Base-by-base conservation (phyloP, 116 monocot species). In the Trichopus zeylanicus region DNA sequence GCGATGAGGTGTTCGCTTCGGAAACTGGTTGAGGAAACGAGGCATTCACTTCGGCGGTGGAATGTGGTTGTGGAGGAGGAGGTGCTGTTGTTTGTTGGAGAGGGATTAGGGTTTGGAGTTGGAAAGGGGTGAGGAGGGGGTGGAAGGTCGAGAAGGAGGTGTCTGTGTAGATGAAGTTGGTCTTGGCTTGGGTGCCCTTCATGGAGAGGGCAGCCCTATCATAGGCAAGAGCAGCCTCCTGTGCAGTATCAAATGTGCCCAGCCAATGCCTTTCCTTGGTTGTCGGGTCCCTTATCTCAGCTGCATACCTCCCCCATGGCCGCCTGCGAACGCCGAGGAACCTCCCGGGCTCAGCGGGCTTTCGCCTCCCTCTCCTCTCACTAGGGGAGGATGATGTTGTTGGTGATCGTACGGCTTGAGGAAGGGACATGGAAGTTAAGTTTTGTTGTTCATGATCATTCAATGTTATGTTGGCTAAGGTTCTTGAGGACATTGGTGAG, bases 221-320 rank as follows among this genome's bases (percentile, higher is more conserved):
- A 26, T 80, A 80, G 6, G 80, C 80, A 26, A 80, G 56, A 20
- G 80, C 80, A 6, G 80, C 80, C 52, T 80, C 80, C 13, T 79
- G 70, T 26, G 79, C 79, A n/a, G 79, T 79, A 33, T 79, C 79
- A 33, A 79, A 79, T 23, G 79, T 79, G 34, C 78, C 78, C 9
- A 78, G 73, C 78, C 78, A 78, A 28, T 78, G 78, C 46, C 78
- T 56, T 48, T 78, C 78, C 30, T 78, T 78, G 4, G 78, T 78
- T 11, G 78, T 54, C 11, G 78, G 78, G 48, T 78, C 72, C 25
- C 78, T 72, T 47, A 78, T 78, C 69, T 78, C 78, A 35, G 78
- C 78, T 10, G 78, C 78, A 60, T 78, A 78, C 51, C 78, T 67
- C 25, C 78, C 78, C 78, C 78, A 78, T 4, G 78, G 78, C 53